Evolutionary conservation across 2,329 filamentous ascomycete genomes (phyloP).

Genomic region (Didymella exigua): DNA sequence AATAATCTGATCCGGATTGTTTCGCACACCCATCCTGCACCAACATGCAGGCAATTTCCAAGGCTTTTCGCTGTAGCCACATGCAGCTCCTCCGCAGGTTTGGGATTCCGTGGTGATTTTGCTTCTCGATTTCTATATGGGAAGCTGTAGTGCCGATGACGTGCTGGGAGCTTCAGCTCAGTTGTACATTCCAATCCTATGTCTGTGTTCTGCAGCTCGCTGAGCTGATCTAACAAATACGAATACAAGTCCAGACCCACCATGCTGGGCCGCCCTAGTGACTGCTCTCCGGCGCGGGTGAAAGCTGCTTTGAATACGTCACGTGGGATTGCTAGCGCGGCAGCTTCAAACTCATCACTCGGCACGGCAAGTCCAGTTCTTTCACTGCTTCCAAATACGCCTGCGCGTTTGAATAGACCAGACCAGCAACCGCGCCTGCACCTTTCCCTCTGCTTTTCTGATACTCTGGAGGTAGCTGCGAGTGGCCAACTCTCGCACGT

Average conservation of each 20-base stretch:
- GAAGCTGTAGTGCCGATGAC: not conserved
- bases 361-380: constrained; percentile 13
- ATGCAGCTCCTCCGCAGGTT: not conserved
- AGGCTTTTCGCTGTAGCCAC: not conserved
- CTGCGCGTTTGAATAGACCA: constrained; percentile 34
- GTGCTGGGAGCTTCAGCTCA: not conserved
- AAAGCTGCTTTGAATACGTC: constrained; percentile 11
- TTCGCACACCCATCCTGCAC: constrained; percentile 4
- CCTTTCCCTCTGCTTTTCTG: constrained; percentile 28
- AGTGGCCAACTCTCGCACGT: constrained; percentile 22
- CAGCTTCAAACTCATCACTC: constrained; percentile 18
- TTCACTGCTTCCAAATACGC: constrained; percentile 21
- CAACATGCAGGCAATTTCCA: constrained; percentile 1
- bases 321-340: constrained; percentile 18
- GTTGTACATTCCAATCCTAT: too few species aligned
- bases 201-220: not conserved
- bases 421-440: constrained; percentile 25
- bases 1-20: constrained; percentile 6
- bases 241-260: not conserved
- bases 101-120: not conserved
- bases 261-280: not conserved
- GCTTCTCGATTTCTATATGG: not conserved
- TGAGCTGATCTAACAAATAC: not conserved
- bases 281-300: not conserved
- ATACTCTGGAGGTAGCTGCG: constrained; percentile 28